phyloP scores from a whole-genome alignment of 306 rosid genomes.

The Elaeagnus macrophylla region DNA sequence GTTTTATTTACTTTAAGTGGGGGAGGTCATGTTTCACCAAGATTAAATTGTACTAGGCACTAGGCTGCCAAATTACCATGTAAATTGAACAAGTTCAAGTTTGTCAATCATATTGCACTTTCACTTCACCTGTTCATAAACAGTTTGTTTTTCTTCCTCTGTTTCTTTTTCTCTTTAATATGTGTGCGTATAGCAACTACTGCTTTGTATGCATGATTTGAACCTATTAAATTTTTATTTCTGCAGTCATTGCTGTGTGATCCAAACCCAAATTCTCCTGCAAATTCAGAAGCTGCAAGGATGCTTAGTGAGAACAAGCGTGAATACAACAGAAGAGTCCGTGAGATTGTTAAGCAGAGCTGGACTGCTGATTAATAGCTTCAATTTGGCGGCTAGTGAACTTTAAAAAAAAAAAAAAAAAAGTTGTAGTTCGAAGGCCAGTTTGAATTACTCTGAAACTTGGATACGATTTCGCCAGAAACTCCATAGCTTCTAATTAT shows the following conservation, averaged over 20 bases:
- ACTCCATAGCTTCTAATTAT: slow-evolving; percentile 21
- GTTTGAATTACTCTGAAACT: slow-evolving; percentile 43
- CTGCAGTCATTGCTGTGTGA: slow-evolving; percentile 95
- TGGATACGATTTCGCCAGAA: slow-evolving; percentile 36
- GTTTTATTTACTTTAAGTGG: too few relatives aligned
- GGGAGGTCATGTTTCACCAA: too few relatives aligned
- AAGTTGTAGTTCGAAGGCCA: slow-evolving; percentile 31
- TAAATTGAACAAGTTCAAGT: too few relatives aligned
- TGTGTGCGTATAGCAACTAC: too few relatives aligned
- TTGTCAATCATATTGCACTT: too few relatives aligned
- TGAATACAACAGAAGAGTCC: slow-evolving; percentile 83
- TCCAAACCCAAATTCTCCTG: slow-evolving; percentile 98
- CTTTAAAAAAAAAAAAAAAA: slow-evolving; percentile 23
- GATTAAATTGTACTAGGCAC: too few relatives aligned
- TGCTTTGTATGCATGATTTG: too few relatives aligned
- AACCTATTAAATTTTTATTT: too few relatives aligned
- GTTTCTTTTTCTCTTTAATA: too few relatives aligned
- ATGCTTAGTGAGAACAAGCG: slow-evolving; percentile 96
- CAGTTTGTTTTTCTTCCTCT: too few relatives aligned
- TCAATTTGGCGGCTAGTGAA: slow-evolving; percentile 18
- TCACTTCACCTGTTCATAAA: too few relatives aligned
- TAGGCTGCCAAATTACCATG: too few relatives aligned
- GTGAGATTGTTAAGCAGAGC: slow-evolving; percentile 94
- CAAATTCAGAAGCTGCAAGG: slow-evolving; percentile 95
- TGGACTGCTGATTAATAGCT: slow-evolving; percentile 87